Base-by-base conservation (phyloP, 495 filamentous ascomycete genomes). In the Geopyxis carbonaria region DNA sequence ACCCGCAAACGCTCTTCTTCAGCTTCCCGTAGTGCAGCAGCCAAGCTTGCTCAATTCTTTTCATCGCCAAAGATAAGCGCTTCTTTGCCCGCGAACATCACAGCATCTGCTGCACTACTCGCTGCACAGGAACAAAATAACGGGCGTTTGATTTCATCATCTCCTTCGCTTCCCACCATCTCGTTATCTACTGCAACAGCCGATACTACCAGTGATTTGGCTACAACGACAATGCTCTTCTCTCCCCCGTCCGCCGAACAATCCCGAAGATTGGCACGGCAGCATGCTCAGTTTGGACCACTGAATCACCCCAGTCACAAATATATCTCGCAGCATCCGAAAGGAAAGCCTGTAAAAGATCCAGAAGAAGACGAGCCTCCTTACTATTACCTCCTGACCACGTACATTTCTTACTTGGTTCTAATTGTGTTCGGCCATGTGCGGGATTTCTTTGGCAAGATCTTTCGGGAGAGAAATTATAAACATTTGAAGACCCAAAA, bases 391-490 rank as follows among this genome's bases (percentile, higher is more conserved):
- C 69, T 97, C 49, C 67, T 95, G 46, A 93, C 89, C 19, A 97
- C 89, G 40, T 95, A 95, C 64, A 78, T 97, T 55, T 91, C 81
- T 59, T 97, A 95, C 60, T 67, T 97, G 48, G 78, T 95, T 46
- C 70, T 97, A 50, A 95, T 97, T 54, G 73, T 84, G 45, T 89
- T 93, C 45, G 89, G 89, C 31, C 89, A 97, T 56, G 72, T 93
- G 25, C 74, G 89, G 48, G 89, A 97, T 60, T 97, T 93, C 60
- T 97, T 97, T 56, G 89, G 91, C 48, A 95, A 94, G 64, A 73
- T 83, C 16, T 93, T 95, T 60, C 74, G 77, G 53, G 69, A 83
- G 50, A 65, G 68, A 49, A 72, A 78, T 36, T 97, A 97, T 60
- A 72, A 71, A 51, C 78, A 92, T 49, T 61, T 97, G 50, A 81